Evolutionary conservation across 495 filamentous ascomycete species (phyloP).

Genomic region (Penicillium bialowiezense): DNA sequence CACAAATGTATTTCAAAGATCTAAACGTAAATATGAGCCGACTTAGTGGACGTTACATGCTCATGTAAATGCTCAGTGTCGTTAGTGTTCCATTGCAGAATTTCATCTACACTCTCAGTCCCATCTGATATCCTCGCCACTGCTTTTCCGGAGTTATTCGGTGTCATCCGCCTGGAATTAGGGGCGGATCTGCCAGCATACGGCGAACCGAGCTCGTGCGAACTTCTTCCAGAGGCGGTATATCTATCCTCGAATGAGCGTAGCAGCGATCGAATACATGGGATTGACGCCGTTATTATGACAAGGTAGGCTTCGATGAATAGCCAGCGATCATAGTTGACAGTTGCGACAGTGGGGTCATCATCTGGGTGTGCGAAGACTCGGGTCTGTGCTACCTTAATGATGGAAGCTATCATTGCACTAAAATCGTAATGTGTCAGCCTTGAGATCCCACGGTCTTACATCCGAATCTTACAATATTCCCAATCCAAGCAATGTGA

Average conservation of each 20-base stretch:
- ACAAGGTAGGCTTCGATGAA: slow-evolving; percentile 32
- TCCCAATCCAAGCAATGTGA: slow-evolving; percentile 42
- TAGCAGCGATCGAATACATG: slow-evolving; percentile 25
- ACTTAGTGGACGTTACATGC: neutral
- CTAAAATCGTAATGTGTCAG: slow-evolving; percentile 1
- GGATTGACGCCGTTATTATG: slow-evolving; percentile 32
- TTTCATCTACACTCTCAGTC: slow-evolving; percentile 10
- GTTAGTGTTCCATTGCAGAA: neutral
- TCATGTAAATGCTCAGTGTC: neutral
- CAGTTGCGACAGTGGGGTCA: slow-evolving; percentile 27
- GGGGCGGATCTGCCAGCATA: slow-evolving; percentile 4
- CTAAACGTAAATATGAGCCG: neutral
- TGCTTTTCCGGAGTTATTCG: slow-evolving; percentile 12
- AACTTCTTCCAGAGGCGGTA: slow-evolving; percentile 8
- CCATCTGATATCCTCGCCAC: slow-evolving; percentile 10
- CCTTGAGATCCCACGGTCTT: too few relatives aligned
- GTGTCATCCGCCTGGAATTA: slow-evolving; percentile 5
- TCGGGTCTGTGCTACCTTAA: slow-evolving; percentile 27
- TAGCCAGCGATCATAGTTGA: slow-evolving; percentile 27
- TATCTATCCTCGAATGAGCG: slow-evolving; percentile 4
- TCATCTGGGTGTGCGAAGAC: slow-evolving; percentile 21
- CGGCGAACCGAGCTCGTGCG: slow-evolving; percentile 14
- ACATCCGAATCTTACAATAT: slow-evolving; percentile 33
- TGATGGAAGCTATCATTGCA: slow-evolving; percentile 32
- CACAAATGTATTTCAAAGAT: too few relatives aligned